These are phyloP conservation scores for Babesia sp. DNA, from an alignment of 169 alveolate genomes.

Conservation along the genomic window DNA sequence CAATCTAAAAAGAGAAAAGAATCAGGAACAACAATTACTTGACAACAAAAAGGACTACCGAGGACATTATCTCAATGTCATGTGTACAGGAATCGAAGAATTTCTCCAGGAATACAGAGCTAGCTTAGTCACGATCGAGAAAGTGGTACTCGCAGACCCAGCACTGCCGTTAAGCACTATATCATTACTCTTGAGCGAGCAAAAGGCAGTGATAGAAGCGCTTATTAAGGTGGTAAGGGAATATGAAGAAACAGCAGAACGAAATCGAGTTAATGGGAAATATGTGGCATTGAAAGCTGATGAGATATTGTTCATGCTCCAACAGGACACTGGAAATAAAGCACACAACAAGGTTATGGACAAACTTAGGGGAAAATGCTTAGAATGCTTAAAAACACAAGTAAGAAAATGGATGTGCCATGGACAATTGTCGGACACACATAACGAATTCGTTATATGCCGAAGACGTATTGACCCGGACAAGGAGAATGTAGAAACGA, in stretches of 20 bases:
- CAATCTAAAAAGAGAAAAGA: background rate
- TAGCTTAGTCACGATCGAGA: constrained; percentile 62
- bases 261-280: background rate
- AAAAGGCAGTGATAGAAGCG: constrained; percentile 63
- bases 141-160: constrained; percentile 63
- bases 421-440: constrained; percentile 71
- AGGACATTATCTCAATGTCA: constrained; percentile 68
- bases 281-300: constrained; percentile 40
- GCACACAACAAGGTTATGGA: constrained; percentile 39
- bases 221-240: constrained; percentile 25
- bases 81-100: constrained; percentile 67
- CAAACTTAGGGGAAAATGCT: constrained; percentile 42
- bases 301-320: constrained; percentile 57
- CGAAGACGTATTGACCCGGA: constrained; percentile 61
- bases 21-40: background rate
- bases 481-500: background rate
- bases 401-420: constrained; percentile 68
- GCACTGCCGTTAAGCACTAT: constrained; percentile 69
- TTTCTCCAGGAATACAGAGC: constrained; percentile 61
- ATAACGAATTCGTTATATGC: constrained; percentile 70
- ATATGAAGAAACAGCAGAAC: background rate
- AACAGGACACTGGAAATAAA: constrained; percentile 46
- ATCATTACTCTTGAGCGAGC: constrained; percentile 62
- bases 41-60: background rate
- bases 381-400: constrained; percentile 57